Percentiles rank a stretch among this genome's conserved stretches.
Evolutionary conservation across 1,284 basidiomycete species (phyloP).

Genomic region (Trichosporon ovoides): DNA sequence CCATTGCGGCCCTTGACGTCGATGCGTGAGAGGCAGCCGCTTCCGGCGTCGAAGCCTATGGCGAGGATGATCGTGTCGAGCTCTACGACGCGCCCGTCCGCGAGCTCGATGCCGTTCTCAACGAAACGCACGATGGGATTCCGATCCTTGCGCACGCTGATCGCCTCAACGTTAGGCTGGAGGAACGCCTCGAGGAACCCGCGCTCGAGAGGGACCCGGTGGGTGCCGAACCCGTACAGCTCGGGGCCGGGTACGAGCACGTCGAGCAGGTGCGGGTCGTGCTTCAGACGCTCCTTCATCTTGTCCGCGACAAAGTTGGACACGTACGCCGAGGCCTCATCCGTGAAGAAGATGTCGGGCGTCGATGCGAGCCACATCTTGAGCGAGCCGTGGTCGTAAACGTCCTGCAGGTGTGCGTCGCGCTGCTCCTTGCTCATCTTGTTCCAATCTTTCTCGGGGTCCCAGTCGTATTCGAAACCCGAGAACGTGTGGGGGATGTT

Average conservation of each 20-base stretch:
- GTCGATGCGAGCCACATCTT: slow-evolving; percentile 17
- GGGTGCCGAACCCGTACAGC: slow-evolving; percentile 15
- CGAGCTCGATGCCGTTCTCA: slow-evolving; percentile 10
- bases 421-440: slow-evolving; percentile 8
- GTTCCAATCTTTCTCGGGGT: background rate
- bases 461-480: slow-evolving; percentile 14
- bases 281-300: slow-evolving; percentile 12
- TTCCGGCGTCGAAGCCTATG: slow-evolving; percentile 16
- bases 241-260: slow-evolving; percentile 5
- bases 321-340: slow-evolving; percentile 8
- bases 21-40: slow-evolving; percentile 11
- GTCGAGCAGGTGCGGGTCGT: slow-evolving; percentile 14
- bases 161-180: slow-evolving; percentile 13
- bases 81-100: slow-evolving; percentile 6
- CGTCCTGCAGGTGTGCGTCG: slow-evolving; percentile 5
- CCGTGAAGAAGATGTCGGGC: slow-evolving; percentile 14
- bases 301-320: slow-evolving; percentile 10
- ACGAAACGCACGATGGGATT: slow-evolving; percentile 14
- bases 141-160: slow-evolving; percentile 9
- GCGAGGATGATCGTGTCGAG: slow-evolving; percentile 18
- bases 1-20: slow-evolving; percentile 13
- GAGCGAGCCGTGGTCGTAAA: slow-evolving; percentile 14
- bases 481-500: slow-evolving; percentile 7
- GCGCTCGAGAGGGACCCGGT: slow-evolving; percentile 19
- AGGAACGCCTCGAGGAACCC: slow-evolving; percentile 13